phyloP scores from a whole-genome alignment of 2,329 filamentous ascomycete genomes.

The Sclerotinia spermophila region DNA sequence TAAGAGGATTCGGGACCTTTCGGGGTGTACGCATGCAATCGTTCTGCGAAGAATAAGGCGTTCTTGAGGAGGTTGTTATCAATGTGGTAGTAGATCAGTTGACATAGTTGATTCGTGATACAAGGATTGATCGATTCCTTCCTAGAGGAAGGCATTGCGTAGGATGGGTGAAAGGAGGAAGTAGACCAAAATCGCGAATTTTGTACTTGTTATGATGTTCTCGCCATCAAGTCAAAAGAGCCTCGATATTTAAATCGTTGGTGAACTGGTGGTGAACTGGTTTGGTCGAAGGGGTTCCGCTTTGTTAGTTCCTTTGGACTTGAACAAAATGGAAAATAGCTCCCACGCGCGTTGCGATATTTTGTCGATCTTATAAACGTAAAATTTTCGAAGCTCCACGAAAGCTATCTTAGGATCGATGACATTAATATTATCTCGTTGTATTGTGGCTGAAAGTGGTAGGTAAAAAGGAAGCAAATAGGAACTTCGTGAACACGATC shows the following conservation, averaged over 20 bases:
- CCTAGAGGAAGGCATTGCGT: constrained; percentile 32
- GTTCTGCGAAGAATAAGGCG: constrained; percentile 88
- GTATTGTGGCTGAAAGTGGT: neutral
- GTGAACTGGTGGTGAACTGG: neutral
- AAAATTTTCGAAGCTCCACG: constrained; percentile 7
- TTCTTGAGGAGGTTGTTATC: constrained; percentile 89
- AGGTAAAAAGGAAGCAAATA: constrained; percentile 10
- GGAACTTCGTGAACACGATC: neutral
- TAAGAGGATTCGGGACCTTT: constrained; percentile 77
- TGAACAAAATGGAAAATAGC: neutral
- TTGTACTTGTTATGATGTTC: constrained; percentile 28
- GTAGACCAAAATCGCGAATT: constrained; percentile 22
- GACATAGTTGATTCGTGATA: constrained; percentile 44
- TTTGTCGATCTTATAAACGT: constrained; percentile 15
- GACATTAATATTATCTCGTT: constrained; percentile 14
- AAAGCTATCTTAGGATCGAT: constrained; percentile 4
- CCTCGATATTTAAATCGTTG: neutral
- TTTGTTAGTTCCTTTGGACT: neutral
- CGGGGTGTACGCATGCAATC: constrained; percentile 79
- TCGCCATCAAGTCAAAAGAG: constrained; percentile 34
- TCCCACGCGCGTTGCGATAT: constrained; percentile 18
- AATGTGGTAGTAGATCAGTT: constrained; percentile 66
- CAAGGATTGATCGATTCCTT: constrained; percentile 27
- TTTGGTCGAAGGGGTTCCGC: neutral
- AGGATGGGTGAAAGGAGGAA: constrained; percentile 20